Base-by-base conservation (phyloP, 495 filamentous ascomycete species). In the Diplogelasinospora grovesii region DNA sequence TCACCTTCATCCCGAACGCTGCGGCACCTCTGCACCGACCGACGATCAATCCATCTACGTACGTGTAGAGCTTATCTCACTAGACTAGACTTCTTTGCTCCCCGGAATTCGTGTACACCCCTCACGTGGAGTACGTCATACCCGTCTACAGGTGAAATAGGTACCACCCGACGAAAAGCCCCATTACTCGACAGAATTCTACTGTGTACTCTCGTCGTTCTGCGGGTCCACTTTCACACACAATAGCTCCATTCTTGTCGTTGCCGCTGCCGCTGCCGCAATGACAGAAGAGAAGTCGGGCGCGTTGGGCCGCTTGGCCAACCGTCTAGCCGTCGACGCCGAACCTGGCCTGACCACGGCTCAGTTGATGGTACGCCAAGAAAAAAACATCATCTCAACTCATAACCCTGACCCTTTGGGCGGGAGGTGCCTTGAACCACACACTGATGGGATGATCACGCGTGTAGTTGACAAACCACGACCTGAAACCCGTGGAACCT, bases 401-500 rank as follows among this genome's bases (percentile, higher is more conserved):
- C n/a, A n/a, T n/a, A n/a, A n/a, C n/a, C n/a, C n/a, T n/a, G n/a
- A n/a, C n/a, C n/a, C n/a, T n/a, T n/a, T n/a, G n/a, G n/a, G n/a
- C n/a, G n/a, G n/a, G n/a, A n/a, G n/a, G n/a, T n/a, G n/a, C n/a
- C n/a, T n/a, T n/a, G n/a, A n/a, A n/a, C n/a, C n/a, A n/a, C n/a
- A n/a, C n/a, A n/a, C n/a, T n/a, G 36, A 13, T 7, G 13, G 35
- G 6, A 11, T 1, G 22, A 46, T 36, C 19, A 30, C 42, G 39
- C 20, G 14, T 26, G 15, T 53, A 68, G 86, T 73, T 96, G 60
- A 84, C 79, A 41, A 96, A 96, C 60, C 63, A 83, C 63, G 89
- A 96, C 61, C 70, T 96, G 48, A 89, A 86, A 56, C 89, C 89
- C 73, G 89, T 96, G 21, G 87, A 93, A 50, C 80, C 82, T 13